Percentiles rank a stretch among this genome's conserved stretches.
phyloP scores from a whole-genome alignment of 2,329 filamentous ascomycete species.

The Pestalotiopsis sp. region DNA sequence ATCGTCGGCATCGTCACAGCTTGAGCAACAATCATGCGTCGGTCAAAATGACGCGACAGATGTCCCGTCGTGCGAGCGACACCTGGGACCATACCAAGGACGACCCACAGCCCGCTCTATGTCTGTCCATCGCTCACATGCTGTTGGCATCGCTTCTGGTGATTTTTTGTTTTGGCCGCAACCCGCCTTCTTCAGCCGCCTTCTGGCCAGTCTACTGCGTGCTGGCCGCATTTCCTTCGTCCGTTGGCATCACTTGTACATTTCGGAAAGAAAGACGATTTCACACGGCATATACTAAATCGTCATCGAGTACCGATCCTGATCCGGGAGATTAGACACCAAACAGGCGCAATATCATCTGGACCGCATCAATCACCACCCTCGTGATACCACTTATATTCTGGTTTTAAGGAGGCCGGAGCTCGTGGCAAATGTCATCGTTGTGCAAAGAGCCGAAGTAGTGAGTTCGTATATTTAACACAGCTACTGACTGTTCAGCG shows the following conservation, averaged over 20 bases:
- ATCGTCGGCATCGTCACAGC: not conserved
- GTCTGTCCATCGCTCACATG: not conserved
- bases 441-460: not conserved
- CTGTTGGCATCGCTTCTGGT: not conserved
- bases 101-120: not conserved
- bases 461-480: not conserved
- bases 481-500: not conserved
- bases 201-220: not conserved
- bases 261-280: not conserved
- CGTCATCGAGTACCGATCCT: not conserved
- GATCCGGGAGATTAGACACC: not conserved
- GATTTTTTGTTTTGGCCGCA: not conserved
- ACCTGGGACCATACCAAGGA: not conserved
- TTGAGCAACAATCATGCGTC: not conserved
- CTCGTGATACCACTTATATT: not conserved
- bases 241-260: not conserved
- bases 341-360: not conserved
- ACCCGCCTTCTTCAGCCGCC: not conserved
- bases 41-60: not conserved
- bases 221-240: not conserved
- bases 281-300: not conserved
- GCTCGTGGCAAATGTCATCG: not conserved
- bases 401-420: not conserved
- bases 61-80: not conserved
- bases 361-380: not conserved